Base-by-base conservation (phyloP, 2,329 filamentous ascomycete genomes). In the Penicillium sp. region DNA sequence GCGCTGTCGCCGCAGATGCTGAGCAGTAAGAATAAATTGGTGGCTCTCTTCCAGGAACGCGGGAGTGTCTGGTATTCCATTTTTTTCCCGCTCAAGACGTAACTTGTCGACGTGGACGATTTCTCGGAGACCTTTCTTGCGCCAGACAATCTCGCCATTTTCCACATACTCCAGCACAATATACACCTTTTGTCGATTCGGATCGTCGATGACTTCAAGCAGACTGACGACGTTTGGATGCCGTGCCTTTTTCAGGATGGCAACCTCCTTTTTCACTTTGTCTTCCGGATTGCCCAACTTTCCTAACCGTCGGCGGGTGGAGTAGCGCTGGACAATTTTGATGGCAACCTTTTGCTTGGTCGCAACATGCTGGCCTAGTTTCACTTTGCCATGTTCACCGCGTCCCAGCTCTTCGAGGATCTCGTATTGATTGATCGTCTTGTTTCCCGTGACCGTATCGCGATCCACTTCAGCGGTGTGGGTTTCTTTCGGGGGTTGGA, bases 401-500 rank as follows among this genome's bases (percentile, higher is more conserved):
- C 94, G 88, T 51, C 94, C 94, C 50, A 99, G 90, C 75, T 99
- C 94, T 72, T 96, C 90, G 61, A 97, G 88, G 65, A 99, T 90
- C 74, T 97, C 91, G 76, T 99, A 99, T 70, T 97, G 89, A 68
- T 99, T 99, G 79, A 99, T 96, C 49, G 92, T 82, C 76, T 99
- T 99, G 59, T 94, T 90, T 55, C 94, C 94, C 5, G 93, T 96
- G 59, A 91, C 82, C 50, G 84, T 84, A 72, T 97, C 91, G 59
- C 92, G 87, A 67, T 97, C 93, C 63, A 97, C 90, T 66, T 92
- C 87, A 49, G 90, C 92, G 59, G 92, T 91, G 74, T 96, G 90
- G 9, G 93, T 97, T 76, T 91, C 89, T 82, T 87, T 81, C 47
- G 91, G 88, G 71, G 81, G 85, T 70, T 89, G 86, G 56, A 83